Evolutionary conservation across 805 yeast genomes (phyloP).

Genomic region (Lachancea waltii): DNA sequence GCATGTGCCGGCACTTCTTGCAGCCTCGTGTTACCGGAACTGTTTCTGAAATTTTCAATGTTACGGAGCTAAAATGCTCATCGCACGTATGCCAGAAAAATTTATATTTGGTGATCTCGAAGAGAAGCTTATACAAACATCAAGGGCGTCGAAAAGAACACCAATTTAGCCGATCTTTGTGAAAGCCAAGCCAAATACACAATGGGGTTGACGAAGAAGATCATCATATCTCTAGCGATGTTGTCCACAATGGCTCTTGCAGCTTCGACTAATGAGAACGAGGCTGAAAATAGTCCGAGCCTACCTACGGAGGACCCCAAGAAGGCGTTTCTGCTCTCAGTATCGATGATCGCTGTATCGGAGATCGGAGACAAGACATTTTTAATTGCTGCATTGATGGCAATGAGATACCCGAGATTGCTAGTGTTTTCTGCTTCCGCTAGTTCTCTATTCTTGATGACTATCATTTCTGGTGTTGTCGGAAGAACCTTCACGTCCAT

Average conservation of each 20-base stretch:
- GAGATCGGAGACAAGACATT: constrained; percentile 98
- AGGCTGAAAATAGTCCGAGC: constrained; percentile 7
- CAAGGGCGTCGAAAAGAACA: too few species aligned
- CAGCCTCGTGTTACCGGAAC: too few species aligned
- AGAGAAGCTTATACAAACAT: too few species aligned
- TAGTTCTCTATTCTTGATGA: constrained; percentile 81
- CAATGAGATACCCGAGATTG: constrained; percentile 82
- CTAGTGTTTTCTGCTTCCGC: constrained; percentile 89
- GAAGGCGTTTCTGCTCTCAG: constrained; percentile 65
- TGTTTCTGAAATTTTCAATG: too few species aligned
- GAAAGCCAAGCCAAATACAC: neutral
- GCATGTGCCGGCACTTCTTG: too few species aligned
- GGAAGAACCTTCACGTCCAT: constrained; percentile 88
- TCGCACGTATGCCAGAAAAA: too few species aligned
- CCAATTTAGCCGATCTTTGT: too few species aligned
- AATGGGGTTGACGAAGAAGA: neutral
- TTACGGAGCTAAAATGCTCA: too few species aligned
- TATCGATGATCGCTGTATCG: constrained; percentile 87
- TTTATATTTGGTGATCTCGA: too few species aligned
- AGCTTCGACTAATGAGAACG: constrained; percentile 1
- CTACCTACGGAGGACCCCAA: constrained; percentile 15
- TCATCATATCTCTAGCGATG: neutral
- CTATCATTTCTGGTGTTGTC: constrained; percentile 79
- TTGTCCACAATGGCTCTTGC: constrained; percentile 3
- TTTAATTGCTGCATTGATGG: constrained; percentile 94